Conservation (phyloP, 2,329 filamentous ascomycete species). For the Claviceps digitariae region DNA sequence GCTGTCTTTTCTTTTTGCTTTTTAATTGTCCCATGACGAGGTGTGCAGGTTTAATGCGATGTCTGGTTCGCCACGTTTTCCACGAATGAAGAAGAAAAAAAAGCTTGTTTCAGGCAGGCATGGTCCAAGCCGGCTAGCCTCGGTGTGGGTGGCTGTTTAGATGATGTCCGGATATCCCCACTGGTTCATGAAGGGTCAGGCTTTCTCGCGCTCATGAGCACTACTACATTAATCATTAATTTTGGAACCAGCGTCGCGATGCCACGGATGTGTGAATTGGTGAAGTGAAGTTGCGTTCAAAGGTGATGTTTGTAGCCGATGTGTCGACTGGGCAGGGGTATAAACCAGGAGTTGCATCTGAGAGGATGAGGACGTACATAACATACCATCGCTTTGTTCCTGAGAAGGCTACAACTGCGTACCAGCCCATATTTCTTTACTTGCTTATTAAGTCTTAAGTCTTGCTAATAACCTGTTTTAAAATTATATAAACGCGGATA, state of each 20-base stretch:
- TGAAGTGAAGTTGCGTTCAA: too few relatives aligned
- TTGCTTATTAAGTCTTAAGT: too few relatives aligned
- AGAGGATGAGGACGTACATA: too few relatives aligned
- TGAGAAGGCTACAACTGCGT: background rate
- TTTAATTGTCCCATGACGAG: conserved; percentile 19
- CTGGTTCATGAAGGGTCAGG: conserved; percentile 12
- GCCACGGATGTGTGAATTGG: too few relatives aligned
- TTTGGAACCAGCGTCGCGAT: too few relatives aligned
- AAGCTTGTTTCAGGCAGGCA: background rate
- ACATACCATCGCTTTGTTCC: too few relatives aligned
- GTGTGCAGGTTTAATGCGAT: conserved; percentile 13
- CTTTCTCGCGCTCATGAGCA: conserved; percentile 18
- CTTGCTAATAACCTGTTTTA: too few relatives aligned
- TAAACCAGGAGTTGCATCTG: too few relatives aligned
- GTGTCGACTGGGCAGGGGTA: too few relatives aligned
- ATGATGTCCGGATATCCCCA: conserved; percentile 13
- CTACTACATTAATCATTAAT: conserved; percentile 16
- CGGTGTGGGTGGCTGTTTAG: conserved; percentile 8
- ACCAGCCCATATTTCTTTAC: too few relatives aligned
- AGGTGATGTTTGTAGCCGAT: too few relatives aligned
- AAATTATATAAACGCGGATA: too few relatives aligned
- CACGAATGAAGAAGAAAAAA: background rate
- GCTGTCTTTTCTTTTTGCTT: conserved; percentile 12
- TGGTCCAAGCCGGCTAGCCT: background rate
- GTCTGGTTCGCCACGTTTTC: conserved; percentile 7